Evolutionary conservation across 352 stramenopile species (phyloP).

Genomic region (Pythium apleroticum): DNA sequence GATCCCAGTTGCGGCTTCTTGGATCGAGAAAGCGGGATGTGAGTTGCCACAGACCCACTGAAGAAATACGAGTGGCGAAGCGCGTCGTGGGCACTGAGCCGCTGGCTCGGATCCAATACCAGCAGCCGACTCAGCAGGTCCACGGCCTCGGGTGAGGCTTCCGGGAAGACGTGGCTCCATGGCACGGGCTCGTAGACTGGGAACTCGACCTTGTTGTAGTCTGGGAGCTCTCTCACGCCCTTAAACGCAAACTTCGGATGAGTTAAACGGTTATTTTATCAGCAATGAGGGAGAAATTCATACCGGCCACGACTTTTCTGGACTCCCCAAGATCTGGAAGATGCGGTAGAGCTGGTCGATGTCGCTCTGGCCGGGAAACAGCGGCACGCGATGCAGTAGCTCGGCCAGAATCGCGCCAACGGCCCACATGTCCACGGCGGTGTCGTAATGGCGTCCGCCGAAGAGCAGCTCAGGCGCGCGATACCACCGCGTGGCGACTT

Average conservation of each 20-base stretch:
- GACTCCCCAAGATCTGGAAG: conserved; percentile 60
- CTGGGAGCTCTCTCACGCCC: conserved; percentile 36
- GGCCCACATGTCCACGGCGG: conserved; percentile 70
- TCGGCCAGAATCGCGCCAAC: conserved; percentile 69
- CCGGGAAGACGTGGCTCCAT: conserved; percentile 46
- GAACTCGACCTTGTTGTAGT: conserved; percentile 74
- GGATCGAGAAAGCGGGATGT: conserved; percentile 10
- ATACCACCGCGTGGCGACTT: conserved; percentile 84
- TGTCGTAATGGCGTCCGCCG: conserved; percentile 58
- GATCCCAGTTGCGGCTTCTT: not conserved
- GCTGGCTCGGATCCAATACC: conserved; percentile 33
- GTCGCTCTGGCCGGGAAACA: conserved; percentile 82
- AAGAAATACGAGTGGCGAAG: conserved; percentile 20
- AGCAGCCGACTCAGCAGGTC: conserved; percentile 53
- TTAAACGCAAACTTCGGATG: not conserved
- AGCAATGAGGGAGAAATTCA: not conserved
- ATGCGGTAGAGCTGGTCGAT: conserved; percentile 82
- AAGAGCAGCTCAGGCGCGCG: conserved; percentile 81
- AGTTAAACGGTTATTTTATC: too few species aligned
- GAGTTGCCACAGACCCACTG: conserved; percentile 4
- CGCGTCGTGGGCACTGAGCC: conserved; percentile 47
- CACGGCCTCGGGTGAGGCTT: conserved; percentile 38
- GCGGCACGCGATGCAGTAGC: conserved; percentile 51
- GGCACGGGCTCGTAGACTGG: conserved; percentile 48
- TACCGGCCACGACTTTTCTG: conserved; percentile 56